phyloP scores from a whole-genome alignment of 148 eudicot species.

The Bassia scoparia region DNA sequence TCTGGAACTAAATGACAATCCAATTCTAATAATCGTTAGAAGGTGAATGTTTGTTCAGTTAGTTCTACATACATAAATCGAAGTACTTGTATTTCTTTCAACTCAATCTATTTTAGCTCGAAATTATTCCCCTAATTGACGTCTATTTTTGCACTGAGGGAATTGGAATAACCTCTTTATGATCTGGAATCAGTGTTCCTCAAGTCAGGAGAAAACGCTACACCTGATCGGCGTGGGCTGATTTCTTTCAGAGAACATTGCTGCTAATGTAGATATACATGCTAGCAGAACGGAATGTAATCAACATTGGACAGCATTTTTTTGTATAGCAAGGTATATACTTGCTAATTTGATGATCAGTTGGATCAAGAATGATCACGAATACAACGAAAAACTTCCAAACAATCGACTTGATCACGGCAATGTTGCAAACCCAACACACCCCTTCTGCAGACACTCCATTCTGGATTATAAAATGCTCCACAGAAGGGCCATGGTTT shows the following conservation, averaged over 20 bases:
- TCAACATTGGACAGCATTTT: constrained; percentile 18
- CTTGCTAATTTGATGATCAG: not conserved
- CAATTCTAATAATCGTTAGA: too few species aligned
- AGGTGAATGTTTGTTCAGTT: too few species aligned
- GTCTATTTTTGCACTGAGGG: not conserved
- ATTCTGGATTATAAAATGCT: constrained; percentile 4
- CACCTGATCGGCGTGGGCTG: not conserved
- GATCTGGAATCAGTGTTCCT: too few species aligned
- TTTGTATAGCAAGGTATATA: not conserved
- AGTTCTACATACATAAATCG: too few species aligned
- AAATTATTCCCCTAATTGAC: too few species aligned
- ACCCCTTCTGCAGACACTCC: constrained; percentile 17
- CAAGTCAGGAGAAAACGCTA: too few species aligned
- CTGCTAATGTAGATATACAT: constrained; percentile 17
- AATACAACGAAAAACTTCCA: constrained; percentile 21
- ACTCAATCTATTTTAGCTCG: too few species aligned
- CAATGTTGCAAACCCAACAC: constrained; percentile 18
- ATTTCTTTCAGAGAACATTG: not conserved
- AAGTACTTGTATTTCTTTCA: too few species aligned
- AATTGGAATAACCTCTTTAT: too few species aligned
- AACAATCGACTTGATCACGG: constrained; percentile 1
- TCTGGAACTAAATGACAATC: too few species aligned
- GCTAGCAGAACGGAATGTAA: constrained; percentile 24
- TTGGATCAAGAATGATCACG: constrained; percentile 28
- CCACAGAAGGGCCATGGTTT: constrained; percentile 14